Percentiles rank a stretch among this genome's conserved stretches.
Evolutionary conservation across 73 alveolate species (phyloP).

Genomic region (Paramecium caudatum): DNA sequence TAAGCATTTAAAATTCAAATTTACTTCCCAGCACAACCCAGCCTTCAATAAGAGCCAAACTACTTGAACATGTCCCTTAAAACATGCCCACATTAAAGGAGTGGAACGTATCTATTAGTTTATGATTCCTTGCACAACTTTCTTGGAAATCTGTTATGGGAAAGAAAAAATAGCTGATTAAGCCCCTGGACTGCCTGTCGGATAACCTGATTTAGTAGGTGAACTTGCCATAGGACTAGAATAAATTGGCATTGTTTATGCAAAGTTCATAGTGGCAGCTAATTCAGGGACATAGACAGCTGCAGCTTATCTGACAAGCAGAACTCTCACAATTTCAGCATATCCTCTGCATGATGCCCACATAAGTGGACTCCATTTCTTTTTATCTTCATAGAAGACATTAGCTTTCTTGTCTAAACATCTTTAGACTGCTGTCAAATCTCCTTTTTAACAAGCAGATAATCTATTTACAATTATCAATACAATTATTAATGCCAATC

Average conservation of each 20-base stretch:
- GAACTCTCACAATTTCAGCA: slow-evolving; percentile 67
- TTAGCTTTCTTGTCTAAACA: slow-evolving; percentile 41
- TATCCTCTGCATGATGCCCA: slow-evolving; percentile 79
- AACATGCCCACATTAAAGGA: slow-evolving; percentile 77
- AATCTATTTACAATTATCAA: background rate
- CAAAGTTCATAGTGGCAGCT: background rate
- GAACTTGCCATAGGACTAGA: background rate
- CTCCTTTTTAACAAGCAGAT: slow-evolving; percentile 53
- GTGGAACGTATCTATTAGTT: slow-evolving; percentile 60
- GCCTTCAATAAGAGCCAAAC: slow-evolving; percentile 71
- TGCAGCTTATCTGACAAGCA: slow-evolving; percentile 63
- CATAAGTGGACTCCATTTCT: slow-evolving; percentile 74
- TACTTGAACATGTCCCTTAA: slow-evolving; percentile 67
- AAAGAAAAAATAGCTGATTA: slow-evolving; percentile 15
- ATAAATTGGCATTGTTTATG: slow-evolving; percentile 57
- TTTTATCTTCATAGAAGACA: slow-evolving; percentile 67
- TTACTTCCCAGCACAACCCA: slow-evolving; percentile 75
- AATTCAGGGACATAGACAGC: slow-evolving; percentile 15
- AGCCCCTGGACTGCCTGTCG: slow-evolving; percentile 46
- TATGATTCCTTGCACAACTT: slow-evolving; percentile 65
- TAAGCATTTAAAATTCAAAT: background rate
- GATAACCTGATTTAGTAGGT: slow-evolving; percentile 6
- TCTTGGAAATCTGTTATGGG: slow-evolving; percentile 42
- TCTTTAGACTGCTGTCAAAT: slow-evolving; percentile 22
- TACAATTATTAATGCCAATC: slow-evolving; percentile 61